Percentiles rank a stretch among this genome's conserved stretches.
Evolutionary conservation across 352 stramenopile genomes (phyloP).

Genomic region (Phytophthora cactorum): DNA sequence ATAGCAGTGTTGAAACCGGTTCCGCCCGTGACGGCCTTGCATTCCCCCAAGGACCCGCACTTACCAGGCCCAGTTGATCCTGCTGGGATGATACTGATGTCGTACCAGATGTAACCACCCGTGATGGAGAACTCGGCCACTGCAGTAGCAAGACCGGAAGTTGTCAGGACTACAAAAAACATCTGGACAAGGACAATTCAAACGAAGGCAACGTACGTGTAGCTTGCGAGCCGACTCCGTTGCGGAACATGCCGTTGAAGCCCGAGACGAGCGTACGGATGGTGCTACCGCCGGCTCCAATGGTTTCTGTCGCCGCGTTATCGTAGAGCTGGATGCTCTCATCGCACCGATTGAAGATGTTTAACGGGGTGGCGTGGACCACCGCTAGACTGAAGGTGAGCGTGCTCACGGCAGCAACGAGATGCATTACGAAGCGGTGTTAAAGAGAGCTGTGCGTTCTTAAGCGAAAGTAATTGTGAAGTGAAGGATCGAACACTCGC

Average conservation of each 20-base stretch:
- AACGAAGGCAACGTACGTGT: slow-evolving; percentile 29
- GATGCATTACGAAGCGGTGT: slow-evolving; percentile 21
- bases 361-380: slow-evolving; percentile 35
- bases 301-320: slow-evolving; percentile 49
- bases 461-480: slow-evolving; percentile 20
- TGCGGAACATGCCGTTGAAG: slow-evolving; percentile 71
- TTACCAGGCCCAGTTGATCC: slow-evolving; percentile 35
- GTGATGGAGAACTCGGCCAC: slow-evolving; percentile 56
- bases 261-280: slow-evolving; percentile 39
- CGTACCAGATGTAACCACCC: slow-evolving; percentile 47
- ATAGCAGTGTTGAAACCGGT: slow-evolving; percentile 65
- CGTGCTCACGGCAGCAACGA: neutral
- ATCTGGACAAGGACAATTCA: neutral
- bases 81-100: slow-evolving; percentile 63
- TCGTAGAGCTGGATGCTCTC: slow-evolving; percentile 62
- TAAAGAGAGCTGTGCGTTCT: neutral
- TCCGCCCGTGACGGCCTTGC: slow-evolving; percentile 50
- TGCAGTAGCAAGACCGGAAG: slow-evolving; percentile 4
- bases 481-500: neutral
- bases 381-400: slow-evolving; percentile 28
- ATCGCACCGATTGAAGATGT: slow-evolving; percentile 59
- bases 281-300: slow-evolving; percentile 44
- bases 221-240: slow-evolving; percentile 47
- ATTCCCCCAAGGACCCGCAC: slow-evolving; percentile 48
- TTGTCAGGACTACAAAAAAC: slow-evolving; percentile 11